phyloP scores from a whole-genome alignment of 2,329 filamentous ascomycete genomes.

The Penicillium sp. region DNA sequence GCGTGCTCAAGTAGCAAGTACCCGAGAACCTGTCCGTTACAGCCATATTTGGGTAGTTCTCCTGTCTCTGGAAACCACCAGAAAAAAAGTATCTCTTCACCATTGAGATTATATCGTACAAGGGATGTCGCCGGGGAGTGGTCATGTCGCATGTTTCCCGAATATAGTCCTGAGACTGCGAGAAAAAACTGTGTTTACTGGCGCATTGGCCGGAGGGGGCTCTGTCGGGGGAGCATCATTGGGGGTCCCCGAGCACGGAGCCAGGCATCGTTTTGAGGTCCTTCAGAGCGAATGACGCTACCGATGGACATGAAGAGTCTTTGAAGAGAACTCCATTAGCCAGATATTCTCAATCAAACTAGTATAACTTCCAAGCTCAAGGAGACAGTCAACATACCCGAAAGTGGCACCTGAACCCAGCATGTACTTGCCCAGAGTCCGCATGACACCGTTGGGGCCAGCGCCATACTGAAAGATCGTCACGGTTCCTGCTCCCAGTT shows the following conservation, averaged over 20 bases:
- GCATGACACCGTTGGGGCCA: constrained; percentile 84
- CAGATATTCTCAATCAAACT: neutral
- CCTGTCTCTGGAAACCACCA: constrained; percentile 11
- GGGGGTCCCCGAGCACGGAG: constrained; percentile 64
- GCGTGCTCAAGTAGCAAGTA: constrained; percentile 1
- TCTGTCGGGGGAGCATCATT: constrained; percentile 53
- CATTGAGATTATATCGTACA: constrained; percentile 28
- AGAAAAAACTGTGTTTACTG: constrained; percentile 19
- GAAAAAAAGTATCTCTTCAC: constrained; percentile 5
- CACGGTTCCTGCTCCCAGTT: constrained; percentile 57
- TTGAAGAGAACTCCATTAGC: constrained; percentile 1
- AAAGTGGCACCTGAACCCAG: constrained; percentile 88
- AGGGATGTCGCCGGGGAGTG: constrained; percentile 14
- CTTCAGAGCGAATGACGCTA: constrained; percentile 87
- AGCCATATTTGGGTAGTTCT: neutral
- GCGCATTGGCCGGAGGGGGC: constrained; percentile 26
- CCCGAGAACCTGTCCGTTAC: neutral
- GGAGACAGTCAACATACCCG: constrained; percentile 53
- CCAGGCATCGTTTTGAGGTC: constrained; percentile 69
- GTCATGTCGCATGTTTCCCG: constrained; percentile 19
- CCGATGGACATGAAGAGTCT: constrained; percentile 98
- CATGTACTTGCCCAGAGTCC: constrained; percentile 96
- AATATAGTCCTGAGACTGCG: constrained; percentile 5
- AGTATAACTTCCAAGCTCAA: neutral
- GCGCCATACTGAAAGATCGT: constrained; percentile 94